Conservation (phyloP, 2,329 filamentous ascomycete genomes). For the Beauveria sp. region DNA sequence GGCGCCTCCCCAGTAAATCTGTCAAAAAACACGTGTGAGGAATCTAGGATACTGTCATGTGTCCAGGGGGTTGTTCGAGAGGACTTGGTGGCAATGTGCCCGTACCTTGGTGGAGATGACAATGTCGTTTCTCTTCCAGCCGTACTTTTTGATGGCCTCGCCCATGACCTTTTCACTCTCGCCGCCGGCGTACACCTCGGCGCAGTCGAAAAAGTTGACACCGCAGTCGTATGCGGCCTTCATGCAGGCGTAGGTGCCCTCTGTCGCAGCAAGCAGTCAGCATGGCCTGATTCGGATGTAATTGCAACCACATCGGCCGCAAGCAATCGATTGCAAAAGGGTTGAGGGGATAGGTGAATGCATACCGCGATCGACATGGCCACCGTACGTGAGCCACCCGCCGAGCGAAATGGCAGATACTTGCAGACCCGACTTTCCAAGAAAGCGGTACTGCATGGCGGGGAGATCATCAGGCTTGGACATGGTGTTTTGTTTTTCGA, state of each 20-base stretch:
- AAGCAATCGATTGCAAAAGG: neutral
- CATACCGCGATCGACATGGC: slow-evolving; percentile 60
- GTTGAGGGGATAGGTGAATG: neutral
- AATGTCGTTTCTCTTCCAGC: slow-evolving; percentile 53
- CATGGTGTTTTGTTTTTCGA: slow-evolving; percentile 18
- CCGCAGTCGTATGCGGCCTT: slow-evolving; percentile 53
- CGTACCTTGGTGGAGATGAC: slow-evolving; percentile 53
- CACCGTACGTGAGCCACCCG: slow-evolving; percentile 68
- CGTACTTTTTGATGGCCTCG: slow-evolving; percentile 50
- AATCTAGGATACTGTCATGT: too few species aligned
- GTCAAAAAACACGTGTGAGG: neutral
- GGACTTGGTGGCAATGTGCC: neutral
- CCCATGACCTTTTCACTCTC: slow-evolving; percentile 58
- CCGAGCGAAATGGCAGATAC: slow-evolving; percentile 67
- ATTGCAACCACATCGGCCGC: too few species aligned
- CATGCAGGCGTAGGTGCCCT: slow-evolving; percentile 49
- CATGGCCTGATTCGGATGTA: neutral
- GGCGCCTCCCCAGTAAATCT: slow-evolving; percentile 58
- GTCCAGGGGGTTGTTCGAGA: neutral
- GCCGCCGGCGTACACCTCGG: slow-evolving; percentile 50
- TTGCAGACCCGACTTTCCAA: slow-evolving; percentile 64
- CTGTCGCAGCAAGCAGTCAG: slow-evolving; percentile 17
- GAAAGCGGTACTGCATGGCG: slow-evolving; percentile 62
- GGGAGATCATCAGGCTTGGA: slow-evolving; percentile 34
- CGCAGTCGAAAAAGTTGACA: slow-evolving; percentile 57